These are phyloP conservation scores for Moricandia arvensis DNA, from an alignment of 345 rosid species.

Conservation along the genomic window DNA sequence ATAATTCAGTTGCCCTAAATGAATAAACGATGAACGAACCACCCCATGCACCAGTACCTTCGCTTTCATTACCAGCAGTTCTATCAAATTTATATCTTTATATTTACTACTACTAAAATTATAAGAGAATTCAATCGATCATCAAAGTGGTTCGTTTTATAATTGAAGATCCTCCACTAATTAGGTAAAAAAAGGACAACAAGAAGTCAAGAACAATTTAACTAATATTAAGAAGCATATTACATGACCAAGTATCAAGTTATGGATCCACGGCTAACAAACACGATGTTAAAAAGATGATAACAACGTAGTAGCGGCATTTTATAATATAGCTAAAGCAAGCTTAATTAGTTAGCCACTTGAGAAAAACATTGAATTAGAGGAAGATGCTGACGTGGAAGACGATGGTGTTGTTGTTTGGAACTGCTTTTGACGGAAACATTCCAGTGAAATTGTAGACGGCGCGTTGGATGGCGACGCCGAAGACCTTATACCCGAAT, in stretches of 20 bases:
- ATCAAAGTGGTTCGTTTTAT: neutral
- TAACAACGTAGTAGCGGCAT: neutral
- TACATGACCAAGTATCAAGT: neutral
- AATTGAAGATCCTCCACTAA: neutral
- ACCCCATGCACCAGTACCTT: slow-evolving; percentile 18
- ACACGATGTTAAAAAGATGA: neutral
- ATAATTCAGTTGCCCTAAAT: slow-evolving; percentile 34
- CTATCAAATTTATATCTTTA: neutral
- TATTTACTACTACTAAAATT: neutral
- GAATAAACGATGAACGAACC: slow-evolving; percentile 42
- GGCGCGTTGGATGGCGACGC: slow-evolving; percentile 64
- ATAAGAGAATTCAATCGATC: neutral
- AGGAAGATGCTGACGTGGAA: slow-evolving; percentile 44
- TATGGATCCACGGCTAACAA: neutral
- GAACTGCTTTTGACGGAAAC: slow-evolving; percentile 63
- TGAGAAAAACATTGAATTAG: slow-evolving; percentile 70
- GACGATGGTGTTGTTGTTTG: slow-evolving; percentile 54
- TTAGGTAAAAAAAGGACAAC: neutral
- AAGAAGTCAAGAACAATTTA: neutral
- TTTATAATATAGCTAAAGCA: neutral
- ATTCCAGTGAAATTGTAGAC: slow-evolving; percentile 72
- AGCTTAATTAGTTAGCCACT: slow-evolving; percentile 20
- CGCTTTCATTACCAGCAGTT: neutral
- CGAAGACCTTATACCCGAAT: slow-evolving; percentile 53
- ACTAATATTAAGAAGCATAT: neutral